phyloP scores from a whole-genome alignment of 257 asterid genomes.

The Cordia subcordata region DNA sequence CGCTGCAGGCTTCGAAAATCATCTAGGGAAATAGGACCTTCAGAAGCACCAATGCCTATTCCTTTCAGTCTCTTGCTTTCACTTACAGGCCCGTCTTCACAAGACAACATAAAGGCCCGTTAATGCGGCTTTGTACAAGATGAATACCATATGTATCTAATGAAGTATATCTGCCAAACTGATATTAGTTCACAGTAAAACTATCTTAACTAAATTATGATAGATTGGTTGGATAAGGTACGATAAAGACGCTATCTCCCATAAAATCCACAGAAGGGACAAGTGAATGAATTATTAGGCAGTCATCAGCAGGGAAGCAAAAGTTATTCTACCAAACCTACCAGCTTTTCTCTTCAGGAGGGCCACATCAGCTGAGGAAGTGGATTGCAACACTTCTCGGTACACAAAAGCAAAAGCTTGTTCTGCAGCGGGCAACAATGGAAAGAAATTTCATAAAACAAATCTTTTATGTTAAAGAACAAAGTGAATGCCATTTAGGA shows the following conservation, averaged over 20 bases:
- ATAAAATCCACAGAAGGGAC: too few species aligned
- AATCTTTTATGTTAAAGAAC: too few species aligned
- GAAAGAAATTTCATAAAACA: constrained; percentile 11
- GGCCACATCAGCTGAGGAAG: constrained; percentile 35
- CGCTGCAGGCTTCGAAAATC: constrained; percentile 93
- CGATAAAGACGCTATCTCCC: too few species aligned
- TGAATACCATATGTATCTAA: neutral
- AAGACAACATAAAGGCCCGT: constrained; percentile 13
- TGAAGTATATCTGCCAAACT: neutral
- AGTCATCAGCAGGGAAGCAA: neutral
- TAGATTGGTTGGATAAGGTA: neutral
- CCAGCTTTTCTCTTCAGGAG: constrained; percentile 87
- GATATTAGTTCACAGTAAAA: neutral
- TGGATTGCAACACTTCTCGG: constrained; percentile 59
- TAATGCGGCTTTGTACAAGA: neutral
- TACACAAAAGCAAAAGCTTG: constrained; percentile 85
- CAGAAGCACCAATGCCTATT: constrained; percentile 87
- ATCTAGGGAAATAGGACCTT: constrained; percentile 92
- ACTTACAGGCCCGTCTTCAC: constrained; percentile 56
- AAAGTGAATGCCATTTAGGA: neutral
- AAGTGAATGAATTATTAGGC: neutral
- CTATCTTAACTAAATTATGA: neutral
- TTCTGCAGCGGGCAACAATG: constrained; percentile 41
- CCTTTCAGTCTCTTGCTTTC: constrained; percentile 89
- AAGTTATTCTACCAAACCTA: constrained; percentile 12